Evolutionary conservation across 202 grass and related monocot species (phyloP), one percentile per base, ranked within the genome.

Genomic region (Saccharum hybrid): DNA sequence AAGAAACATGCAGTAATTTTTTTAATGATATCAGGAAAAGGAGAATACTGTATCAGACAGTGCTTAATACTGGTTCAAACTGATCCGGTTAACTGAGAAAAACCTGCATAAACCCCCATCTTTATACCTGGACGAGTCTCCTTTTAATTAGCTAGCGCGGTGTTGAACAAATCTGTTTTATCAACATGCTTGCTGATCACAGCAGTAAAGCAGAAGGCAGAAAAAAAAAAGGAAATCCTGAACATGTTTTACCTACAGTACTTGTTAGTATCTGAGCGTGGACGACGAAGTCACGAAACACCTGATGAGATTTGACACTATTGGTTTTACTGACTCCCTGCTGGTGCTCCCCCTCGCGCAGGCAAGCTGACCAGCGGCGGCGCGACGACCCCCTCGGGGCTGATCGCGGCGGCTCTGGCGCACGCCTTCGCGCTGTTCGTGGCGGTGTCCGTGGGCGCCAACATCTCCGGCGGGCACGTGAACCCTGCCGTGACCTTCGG

Each of bases 341-440:
- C n/a, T n/a, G n/a, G n/a, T 34, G 30, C 2, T 4, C 46, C 13
- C 0, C 19, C 13, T 26, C 37, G 12, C 49, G 37, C 90, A 97
- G 94, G 21, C 85, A 94, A 97, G 88, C 84, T 97, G 34, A 86
- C 48, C 74, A 12, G 8, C 30, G 92, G 81, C 67, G 86, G 76
- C 0, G 30, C 31, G 10, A 52, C 76, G 6, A 88, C 88, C 16
- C 92, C 94, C 0, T 37, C 82, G 0, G 92, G 94, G 0, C 80
- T 97, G 22, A 91, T 97, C 79, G 14, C 94, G 0, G 90, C 94
- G 2, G 82, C 94, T 9, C 51, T 97, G 1, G 90, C 92, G 0
- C 94, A 97, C 72, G 94, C 92, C 28, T 97, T 97, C 82, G 92
- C 86, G 2, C 90, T 97, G 31, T 91, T n/a, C n/a, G n/a, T n/a